Base-by-base conservation (phyloP, 1,284 basidiomycete species). In the Ceratorhiza oryzae-sativae region DNA sequence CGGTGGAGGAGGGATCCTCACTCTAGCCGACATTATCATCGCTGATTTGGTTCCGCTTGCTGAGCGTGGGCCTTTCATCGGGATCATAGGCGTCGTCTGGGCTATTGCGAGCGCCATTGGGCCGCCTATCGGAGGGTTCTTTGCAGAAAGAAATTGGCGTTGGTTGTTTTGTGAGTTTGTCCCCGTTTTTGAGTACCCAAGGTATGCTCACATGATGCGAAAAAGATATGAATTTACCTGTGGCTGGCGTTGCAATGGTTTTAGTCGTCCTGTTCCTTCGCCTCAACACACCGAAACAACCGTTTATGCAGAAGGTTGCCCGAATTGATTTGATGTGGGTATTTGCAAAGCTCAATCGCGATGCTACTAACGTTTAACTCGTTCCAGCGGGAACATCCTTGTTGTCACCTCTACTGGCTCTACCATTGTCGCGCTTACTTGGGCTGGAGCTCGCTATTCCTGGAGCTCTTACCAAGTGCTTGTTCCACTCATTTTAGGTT, bases 1-100 rank as follows among this genome's bases (percentile, higher is more conserved):
- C 51, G 86, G 86, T 8, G 83, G 83, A 8, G 85, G 86, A 9
- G 83, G 82, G 3, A 84, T 86, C 68, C 75, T 82, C 18, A 76
- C 81, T 0, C 75, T 85, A 13, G 77, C 80, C n/a, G 77, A 80
- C 39, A 85, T 86, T 68, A 79, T 85, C 51, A 75, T 84, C 4
- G 78, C 82, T 9, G 85, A 86, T 75, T 77, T 87, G 6, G 83
- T 85, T 13, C 79, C 84, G 1, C 77, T 85, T 13, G 76, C 79
- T 9, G 80, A 85, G 51, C 78, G 83, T 45, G 84, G 84, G 13
- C 78, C 77, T 18, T 81, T 79, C 73, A 77, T 74, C 49, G 81
- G 79, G 18, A 71, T 81, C 23, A 74, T 81, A 51, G 81, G 73
- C 61, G 73, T 72, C 76, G 75, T 79, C 8, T 83, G 80, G 80